A percentile compares a stretch with the other conserved stretches of the same genome.
These are phyloP conservation scores for Fragilariopsis cylindrus DNA, from an alignment of 108 stramenopile genomes.

Conservation along the genomic window DNA sequence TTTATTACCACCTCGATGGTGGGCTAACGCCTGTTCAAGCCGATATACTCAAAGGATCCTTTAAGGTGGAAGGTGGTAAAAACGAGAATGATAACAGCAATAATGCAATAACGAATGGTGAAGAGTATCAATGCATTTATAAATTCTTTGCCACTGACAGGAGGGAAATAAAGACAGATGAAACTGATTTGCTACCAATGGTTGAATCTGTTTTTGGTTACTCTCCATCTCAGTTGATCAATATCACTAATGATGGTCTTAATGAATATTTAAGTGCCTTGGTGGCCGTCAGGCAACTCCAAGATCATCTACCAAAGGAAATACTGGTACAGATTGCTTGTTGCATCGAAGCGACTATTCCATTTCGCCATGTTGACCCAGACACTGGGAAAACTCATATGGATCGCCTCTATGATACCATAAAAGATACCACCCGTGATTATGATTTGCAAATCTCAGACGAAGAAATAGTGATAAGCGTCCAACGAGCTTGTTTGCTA, in stretches of 20 bases:
- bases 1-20: constrained; percentile 60
- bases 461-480: constrained; percentile 32
- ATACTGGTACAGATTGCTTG: constrained; percentile 46
- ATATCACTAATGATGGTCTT: constrained; percentile 35
- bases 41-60: constrained; percentile 31
- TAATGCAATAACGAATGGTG: background rate
- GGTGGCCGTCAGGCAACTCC: constrained; percentile 41
- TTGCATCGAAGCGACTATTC: constrained; percentile 68
- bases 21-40: constrained; percentile 38
- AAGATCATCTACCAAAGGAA: constrained; percentile 20
- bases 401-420: constrained; percentile 36
- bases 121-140: background rate
- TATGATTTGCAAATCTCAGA: constrained; percentile 34
- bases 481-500: constrained; percentile 46
- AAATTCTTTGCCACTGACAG: constrained; percentile 6
- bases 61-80: constrained; percentile 11
- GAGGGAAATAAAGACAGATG: background rate
- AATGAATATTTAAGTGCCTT: constrained; percentile 60
- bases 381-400: constrained; percentile 29
- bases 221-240: constrained; percentile 36
- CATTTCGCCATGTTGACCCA: constrained; percentile 39
- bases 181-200: constrained; percentile 25
- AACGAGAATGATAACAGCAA: constrained; percentile 5
- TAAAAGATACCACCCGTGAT: constrained; percentile 18
- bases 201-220: constrained; percentile 49